These are phyloP conservation scores for Mycosphaerella arachidis DNA, from an alignment of 2,329 filamentous ascomycete genomes.

Conservation along the genomic window DNA sequence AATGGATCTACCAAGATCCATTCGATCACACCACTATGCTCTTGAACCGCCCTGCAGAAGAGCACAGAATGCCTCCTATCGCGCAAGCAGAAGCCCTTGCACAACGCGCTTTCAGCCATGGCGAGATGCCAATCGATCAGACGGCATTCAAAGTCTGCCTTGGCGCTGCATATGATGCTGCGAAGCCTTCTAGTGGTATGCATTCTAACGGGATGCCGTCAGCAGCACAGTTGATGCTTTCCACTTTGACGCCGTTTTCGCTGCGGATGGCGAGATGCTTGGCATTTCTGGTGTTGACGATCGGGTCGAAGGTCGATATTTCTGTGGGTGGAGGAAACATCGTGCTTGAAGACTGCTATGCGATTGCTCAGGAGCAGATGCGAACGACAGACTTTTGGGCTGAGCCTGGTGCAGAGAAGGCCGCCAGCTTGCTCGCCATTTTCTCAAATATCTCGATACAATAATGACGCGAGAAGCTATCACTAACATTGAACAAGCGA, in stretches of 20 bases:
- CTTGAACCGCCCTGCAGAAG: neutral
- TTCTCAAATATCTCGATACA: neutral
- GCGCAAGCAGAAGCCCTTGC: constrained; percentile 5
- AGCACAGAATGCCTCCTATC: constrained; percentile 5
- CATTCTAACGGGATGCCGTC: neutral
- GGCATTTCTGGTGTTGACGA: constrained; percentile 10
- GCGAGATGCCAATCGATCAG: constrained; percentile 6
- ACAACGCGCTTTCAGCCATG: constrained; percentile 7
- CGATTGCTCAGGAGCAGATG: constrained; percentile 11
- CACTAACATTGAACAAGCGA: too few species aligned
- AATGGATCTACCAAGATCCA: constrained; percentile 8
- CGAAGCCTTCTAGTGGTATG: neutral
- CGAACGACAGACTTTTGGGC: constrained; percentile 9
- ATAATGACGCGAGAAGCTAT: neutral
- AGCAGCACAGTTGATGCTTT: constrained; percentile 5
- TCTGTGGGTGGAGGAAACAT: neutral
- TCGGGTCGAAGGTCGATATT: constrained; percentile 6
- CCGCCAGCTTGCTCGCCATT: neutral
- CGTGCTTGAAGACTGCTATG: constrained; percentile 9
- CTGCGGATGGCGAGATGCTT: constrained; percentile 12
- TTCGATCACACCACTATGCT: neutral
- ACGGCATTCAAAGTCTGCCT: constrained; percentile 15
- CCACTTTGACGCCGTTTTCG: constrained; percentile 9
- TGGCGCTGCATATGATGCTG: constrained; percentile 10
- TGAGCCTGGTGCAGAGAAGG: constrained; percentile 9